Conservation (phyloP, 2,329 filamentous ascomycete species). For the Sclerotinia minor region DNA sequence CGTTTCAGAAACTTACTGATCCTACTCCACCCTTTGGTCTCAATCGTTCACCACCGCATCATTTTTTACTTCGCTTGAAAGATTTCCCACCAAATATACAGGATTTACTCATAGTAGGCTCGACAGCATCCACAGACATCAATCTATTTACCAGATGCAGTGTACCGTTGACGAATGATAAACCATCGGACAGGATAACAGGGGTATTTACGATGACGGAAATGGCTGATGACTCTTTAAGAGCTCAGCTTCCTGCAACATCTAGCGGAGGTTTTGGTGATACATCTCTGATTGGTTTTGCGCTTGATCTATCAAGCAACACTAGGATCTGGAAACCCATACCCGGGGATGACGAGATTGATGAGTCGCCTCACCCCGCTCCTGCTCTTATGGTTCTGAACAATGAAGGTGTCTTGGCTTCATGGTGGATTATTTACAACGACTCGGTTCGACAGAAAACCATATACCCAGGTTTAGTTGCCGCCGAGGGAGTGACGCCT, state of each 20-base stretch:
- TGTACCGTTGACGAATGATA: slow-evolving; percentile 61
- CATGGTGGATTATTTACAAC: slow-evolving; percentile 91
- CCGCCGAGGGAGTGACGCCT: slow-evolving; percentile 40
- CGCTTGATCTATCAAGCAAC: slow-evolving; percentile 79
- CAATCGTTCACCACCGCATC: slow-evolving; percentile 67
- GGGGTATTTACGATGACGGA: slow-evolving; percentile 73
- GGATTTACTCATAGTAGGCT: slow-evolving; percentile 79
- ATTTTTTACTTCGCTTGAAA: slow-evolving; percentile 74
- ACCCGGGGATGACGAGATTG: slow-evolving; percentile 68
- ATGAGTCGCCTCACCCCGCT: slow-evolving; percentile 75
- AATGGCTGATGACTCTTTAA: slow-evolving; percentile 69
- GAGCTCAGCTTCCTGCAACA: slow-evolving; percentile 73
- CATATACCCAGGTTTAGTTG: slow-evolving; percentile 69
- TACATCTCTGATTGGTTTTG: slow-evolving; percentile 75
- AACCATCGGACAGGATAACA: slow-evolving; percentile 58
- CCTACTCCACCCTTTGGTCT: slow-evolving; percentile 72
- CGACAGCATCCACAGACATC: slow-evolving; percentile 76
- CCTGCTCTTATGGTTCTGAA: slow-evolving; percentile 85
- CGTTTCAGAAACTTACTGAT: slow-evolving; percentile 72
- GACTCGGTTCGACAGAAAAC: slow-evolving; percentile 76
- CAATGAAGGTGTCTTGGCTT: slow-evolving; percentile 78
- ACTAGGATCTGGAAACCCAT: slow-evolving; percentile 79
- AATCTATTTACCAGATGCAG: slow-evolving; percentile 76
- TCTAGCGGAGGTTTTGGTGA: slow-evolving; percentile 60
- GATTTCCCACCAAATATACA: slow-evolving; percentile 79